Conservation (phyloP, 768 basidiomycete species). For the Cystobasidium ongulense region DNA sequence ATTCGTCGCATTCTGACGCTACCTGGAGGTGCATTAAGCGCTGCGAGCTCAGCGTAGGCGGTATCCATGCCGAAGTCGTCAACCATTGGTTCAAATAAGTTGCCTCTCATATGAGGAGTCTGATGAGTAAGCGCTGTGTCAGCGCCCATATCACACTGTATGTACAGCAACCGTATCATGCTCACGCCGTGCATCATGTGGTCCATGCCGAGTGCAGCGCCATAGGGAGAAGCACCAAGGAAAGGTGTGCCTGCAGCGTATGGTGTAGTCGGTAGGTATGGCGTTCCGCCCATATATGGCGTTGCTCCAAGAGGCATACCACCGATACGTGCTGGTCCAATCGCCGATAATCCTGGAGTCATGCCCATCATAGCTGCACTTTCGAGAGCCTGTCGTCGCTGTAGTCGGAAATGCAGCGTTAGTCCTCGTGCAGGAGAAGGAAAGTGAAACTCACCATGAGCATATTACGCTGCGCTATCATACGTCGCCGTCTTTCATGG, state of each 20-base stretch:
- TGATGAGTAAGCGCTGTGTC: background rate
- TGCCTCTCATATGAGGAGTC: background rate
- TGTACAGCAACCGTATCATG: background rate
- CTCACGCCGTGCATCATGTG: background rate
- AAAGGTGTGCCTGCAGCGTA: background rate
- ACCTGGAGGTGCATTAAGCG: background rate
- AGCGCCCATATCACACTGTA: background rate
- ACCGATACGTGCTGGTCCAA: background rate
- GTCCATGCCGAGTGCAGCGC: background rate
- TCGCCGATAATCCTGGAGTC: background rate
- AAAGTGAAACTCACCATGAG: background rate
- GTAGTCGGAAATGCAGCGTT: background rate
- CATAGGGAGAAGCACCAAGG: background rate
- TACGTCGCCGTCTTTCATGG: background rate
- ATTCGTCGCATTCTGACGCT: background rate
- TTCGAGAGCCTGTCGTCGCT: background rate
- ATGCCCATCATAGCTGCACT: background rate
- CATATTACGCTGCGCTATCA: background rate
- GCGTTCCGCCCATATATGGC: background rate
- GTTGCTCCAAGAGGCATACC: background rate
- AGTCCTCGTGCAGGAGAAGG: background rate
- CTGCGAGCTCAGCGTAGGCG: constrained; percentile 4
- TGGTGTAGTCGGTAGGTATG: background rate
- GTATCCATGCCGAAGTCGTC: background rate
- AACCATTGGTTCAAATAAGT: background rate